These are phyloP conservation scores for Hylodesmum podocarpum DNA, from an alignment of 306 rosid genomes.

Conservation along the genomic window DNA sequence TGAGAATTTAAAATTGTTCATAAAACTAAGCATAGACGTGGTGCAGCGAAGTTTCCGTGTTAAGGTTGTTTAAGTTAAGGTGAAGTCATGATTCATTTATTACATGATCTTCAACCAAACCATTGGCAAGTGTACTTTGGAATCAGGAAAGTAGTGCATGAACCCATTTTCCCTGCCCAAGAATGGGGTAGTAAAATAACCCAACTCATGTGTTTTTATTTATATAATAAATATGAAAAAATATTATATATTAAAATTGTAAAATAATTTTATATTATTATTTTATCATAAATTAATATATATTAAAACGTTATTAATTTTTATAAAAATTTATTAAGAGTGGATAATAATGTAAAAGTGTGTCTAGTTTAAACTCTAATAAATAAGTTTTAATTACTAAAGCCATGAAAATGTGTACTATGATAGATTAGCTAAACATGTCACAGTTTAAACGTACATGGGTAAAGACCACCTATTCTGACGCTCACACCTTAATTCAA, in stretches of 20 bases:
- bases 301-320: too few species aligned
- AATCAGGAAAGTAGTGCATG: slow-evolving; percentile 1
- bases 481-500: slow-evolving; percentile 32
- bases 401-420: not conserved
- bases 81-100: not conserved
- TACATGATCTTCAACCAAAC: not conserved
- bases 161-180: not conserved
- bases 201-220: not conserved
- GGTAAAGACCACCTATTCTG: slow-evolving; percentile 35
- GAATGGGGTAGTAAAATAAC: not conserved
- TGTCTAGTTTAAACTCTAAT: too few species aligned
- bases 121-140: not conserved
- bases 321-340: too few species aligned
- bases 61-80: not conserved
- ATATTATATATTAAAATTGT: too few species aligned
- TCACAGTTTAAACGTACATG: slow-evolving; percentile 40
- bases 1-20: not conserved
- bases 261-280: too few species aligned
- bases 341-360: too few species aligned
- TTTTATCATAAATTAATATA: too few species aligned
- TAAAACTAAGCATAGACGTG: not conserved
- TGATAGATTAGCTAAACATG: slow-evolving; percentile 46
- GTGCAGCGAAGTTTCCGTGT: not conserved
- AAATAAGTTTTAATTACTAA: not conserved
- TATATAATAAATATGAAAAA: too few species aligned